Percentiles rank a stretch among this genome's conserved stretches.
Evolutionary conservation across 345 rosid species (phyloP).

Genomic region (Populus simonii): DNA sequence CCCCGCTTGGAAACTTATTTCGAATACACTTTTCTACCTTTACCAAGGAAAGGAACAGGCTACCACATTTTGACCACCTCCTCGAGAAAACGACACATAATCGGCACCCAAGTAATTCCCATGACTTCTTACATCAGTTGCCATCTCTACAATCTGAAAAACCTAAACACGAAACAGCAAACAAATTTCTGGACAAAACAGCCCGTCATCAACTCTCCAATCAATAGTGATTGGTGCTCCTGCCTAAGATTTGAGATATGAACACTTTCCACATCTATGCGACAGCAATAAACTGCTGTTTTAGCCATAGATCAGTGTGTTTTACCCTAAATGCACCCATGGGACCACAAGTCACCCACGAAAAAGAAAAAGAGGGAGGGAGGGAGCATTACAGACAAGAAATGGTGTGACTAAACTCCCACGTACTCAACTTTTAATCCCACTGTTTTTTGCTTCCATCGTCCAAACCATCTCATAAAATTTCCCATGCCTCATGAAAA

Average conservation of each 20-base stretch:
- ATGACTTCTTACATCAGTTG: not conserved
- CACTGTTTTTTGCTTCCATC: too few relatives aligned
- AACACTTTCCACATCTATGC: not conserved
- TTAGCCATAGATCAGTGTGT: not conserved
- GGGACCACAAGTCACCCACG: too few relatives aligned
- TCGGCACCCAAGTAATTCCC: not conserved
- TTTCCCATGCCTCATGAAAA: not conserved
- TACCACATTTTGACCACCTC: not conserved
- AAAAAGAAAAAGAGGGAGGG: too few relatives aligned
- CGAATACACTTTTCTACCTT: not conserved
- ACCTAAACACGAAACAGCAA: not conserved
- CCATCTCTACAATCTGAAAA: not conserved
- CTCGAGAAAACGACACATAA: conserved; percentile 6
- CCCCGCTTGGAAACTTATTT: conserved; percentile 19
- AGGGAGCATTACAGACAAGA: too few relatives aligned
- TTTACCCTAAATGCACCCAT: not conserved
- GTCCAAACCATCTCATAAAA: too few relatives aligned
- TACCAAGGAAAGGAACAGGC: conserved; percentile 14
- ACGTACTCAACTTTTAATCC: not conserved
- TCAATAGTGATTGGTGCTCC: not conserved
- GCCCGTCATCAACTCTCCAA: not conserved
- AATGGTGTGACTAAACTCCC: not conserved
- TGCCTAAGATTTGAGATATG: not conserved
- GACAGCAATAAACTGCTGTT: not conserved
- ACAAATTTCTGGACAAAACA: not conserved